phyloP scores from a whole-genome alignment of 2,329 filamentous ascomycete species.

The Aspergillus sergii region DNA sequence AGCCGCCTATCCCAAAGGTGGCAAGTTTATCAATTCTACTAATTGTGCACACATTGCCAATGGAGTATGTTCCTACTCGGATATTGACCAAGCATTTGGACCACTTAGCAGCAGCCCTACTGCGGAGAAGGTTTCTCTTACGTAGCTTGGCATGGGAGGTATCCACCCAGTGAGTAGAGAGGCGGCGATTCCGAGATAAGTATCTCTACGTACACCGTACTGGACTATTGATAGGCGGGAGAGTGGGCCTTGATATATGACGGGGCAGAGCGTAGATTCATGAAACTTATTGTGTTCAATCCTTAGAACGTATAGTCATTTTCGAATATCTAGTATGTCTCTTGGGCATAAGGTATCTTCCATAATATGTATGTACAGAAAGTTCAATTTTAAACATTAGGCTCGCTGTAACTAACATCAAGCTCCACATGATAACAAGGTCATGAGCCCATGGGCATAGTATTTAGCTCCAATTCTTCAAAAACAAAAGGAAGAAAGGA shows the following conservation, averaged over 20 bases:
- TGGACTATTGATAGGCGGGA: neutral
- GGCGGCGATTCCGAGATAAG: neutral
- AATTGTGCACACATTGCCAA: neutral
- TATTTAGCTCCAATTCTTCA: neutral
- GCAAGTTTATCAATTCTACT: neutral
- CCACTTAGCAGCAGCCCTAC: neutral
- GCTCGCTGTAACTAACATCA: neutral
- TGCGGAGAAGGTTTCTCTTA: neutral
- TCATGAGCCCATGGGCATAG: neutral
- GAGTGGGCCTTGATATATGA: neutral
- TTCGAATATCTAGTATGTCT: neutral
- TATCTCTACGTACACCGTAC: too few relatives aligned
- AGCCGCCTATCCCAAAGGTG: too few relatives aligned
- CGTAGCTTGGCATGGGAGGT: neutral
- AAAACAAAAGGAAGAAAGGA: neutral
- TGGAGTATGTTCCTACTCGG: neutral
- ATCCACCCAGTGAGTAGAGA: neutral
- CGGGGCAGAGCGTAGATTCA: neutral
- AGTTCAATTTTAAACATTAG: neutral
- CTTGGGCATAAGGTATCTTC: neutral
- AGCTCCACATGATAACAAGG: neutral
- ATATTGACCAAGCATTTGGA: neutral
- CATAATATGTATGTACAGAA: neutral
- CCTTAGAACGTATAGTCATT: neutral
- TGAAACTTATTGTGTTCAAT: neutral